These are phyloP conservation scores for Dorcoceras hygrometricum DNA, from an alignment of 257 asterid species.

Conservation along the genomic window DNA sequence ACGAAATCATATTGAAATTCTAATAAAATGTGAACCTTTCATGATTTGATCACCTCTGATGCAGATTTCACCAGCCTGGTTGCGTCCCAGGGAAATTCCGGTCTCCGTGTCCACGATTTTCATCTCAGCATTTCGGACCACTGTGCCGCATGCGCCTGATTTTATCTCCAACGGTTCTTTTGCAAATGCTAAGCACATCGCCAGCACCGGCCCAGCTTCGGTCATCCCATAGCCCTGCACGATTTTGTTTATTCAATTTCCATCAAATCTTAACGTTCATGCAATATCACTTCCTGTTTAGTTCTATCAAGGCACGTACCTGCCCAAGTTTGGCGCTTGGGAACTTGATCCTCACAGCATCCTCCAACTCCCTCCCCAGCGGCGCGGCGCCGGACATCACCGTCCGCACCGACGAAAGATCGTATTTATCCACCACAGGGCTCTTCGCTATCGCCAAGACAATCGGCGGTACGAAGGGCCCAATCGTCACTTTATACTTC, in stretches of 20 bases:
- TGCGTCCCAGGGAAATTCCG: constrained; percentile 60
- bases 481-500: constrained; percentile 69
- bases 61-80: constrained; percentile 83
- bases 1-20: neutral
- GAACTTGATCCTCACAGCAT: constrained; percentile 66
- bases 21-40: constrained; percentile 54
- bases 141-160: constrained; percentile 92
- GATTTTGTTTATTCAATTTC: neutral
- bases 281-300: too few relatives aligned
- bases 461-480: constrained; percentile 93
- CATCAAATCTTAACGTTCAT: too few relatives aligned
- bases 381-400: constrained; percentile 99
- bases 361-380: constrained; percentile 91
- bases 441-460: constrained; percentile 75
- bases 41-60: constrained; percentile 88
- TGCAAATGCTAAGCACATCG: constrained; percentile 92
- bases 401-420: constrained; percentile 71
- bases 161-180: constrained; percentile 74
- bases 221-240: constrained; percentile 95
- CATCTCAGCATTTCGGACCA: constrained; percentile 90
- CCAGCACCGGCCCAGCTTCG: constrained; percentile 87
- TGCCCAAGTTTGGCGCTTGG: constrained; percentile 87
- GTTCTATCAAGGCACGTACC: constrained; percentile 43
- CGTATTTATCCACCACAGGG: constrained; percentile 64
- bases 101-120: constrained; percentile 66